These are phyloP conservation scores for Dactylis glomerata DNA, from an alignment of 176 grass and related monocot genomes.

Conservation along the genomic window DNA sequence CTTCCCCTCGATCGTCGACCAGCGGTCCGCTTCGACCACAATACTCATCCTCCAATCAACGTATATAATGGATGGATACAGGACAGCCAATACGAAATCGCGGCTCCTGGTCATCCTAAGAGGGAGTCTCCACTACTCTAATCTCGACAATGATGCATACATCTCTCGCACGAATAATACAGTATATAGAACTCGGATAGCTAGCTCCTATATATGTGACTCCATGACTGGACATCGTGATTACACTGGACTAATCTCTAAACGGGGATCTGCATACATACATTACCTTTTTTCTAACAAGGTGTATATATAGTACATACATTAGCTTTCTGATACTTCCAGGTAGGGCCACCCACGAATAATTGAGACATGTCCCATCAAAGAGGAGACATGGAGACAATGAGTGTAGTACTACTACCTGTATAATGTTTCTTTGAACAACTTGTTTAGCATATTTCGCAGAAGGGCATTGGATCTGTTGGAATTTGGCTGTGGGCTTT, in stretches of 20 bases:
- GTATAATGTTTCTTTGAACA: not conserved
- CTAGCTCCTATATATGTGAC: not conserved
- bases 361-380: not conserved
- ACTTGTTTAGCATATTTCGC: not conserved
- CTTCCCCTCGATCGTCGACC: not conserved
- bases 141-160: not conserved
- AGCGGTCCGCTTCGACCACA: not conserved
- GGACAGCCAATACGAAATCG: not conserved
- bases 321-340: not conserved
- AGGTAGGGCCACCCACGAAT: not conserved
- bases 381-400: not conserved
- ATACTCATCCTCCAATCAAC: not conserved
- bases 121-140: not conserved
- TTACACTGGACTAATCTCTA: not conserved
- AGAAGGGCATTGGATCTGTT: not conserved
- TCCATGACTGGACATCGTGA: not conserved
- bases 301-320: not conserved
- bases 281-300: not conserved
- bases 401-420: not conserved
- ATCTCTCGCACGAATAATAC: not conserved
- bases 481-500: too few relatives aligned
- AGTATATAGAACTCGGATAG: too few relatives aligned
- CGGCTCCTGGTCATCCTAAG: not conserved
- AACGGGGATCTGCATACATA: not conserved
- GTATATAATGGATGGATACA: too few relatives aligned